Percentiles rank a stretch among this genome's conserved stretches.
Evolutionary conservation across 2,329 filamentous ascomycete genomes (phyloP).

Genomic region (Colletotrichum costaricense): DNA sequence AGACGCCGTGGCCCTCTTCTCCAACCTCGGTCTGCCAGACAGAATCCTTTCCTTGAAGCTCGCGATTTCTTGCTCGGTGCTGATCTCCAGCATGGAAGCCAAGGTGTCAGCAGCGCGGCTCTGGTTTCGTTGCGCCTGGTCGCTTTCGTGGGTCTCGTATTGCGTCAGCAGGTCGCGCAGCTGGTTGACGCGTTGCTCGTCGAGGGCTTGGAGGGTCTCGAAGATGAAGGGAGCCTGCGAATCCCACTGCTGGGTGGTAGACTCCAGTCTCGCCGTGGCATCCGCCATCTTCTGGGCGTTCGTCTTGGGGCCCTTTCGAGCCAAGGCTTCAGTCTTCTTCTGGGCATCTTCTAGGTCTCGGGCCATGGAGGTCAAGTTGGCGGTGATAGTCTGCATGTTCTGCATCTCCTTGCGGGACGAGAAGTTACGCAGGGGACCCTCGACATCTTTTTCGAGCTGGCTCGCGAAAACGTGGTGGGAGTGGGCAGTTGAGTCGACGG

Average conservation of each 20-base stretch:
- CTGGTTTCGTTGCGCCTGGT: slow-evolving; percentile 82
- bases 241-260: slow-evolving; percentile 88
- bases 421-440: slow-evolving; percentile 84
- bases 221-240: slow-evolving; percentile 95
- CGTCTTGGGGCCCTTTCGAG: slow-evolving; percentile 80
- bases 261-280: slow-evolving; percentile 79
- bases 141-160: slow-evolving; percentile 91
- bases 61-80: slow-evolving; percentile 84
- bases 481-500: slow-evolving; percentile 82
- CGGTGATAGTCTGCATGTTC: slow-evolving; percentile 83
- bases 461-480: slow-evolving; percentile 85
- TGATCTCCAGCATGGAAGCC: slow-evolving; percentile 85
- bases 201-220: slow-evolving; percentile 89
- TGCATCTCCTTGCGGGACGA: slow-evolving; percentile 80
- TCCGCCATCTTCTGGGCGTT: slow-evolving; percentile 82
- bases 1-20: slow-evolving; percentile 53
- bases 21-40: slow-evolving; percentile 43
- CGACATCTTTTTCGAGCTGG: slow-evolving; percentile 89
- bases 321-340: slow-evolving; percentile 86
- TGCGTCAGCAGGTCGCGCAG: slow-evolving; percentile 92
- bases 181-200: slow-evolving; percentile 90
- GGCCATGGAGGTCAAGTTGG: slow-evolving; percentile 82
- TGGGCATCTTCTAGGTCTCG: slow-evolving; percentile 87
- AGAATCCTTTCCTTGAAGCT: slow-evolving; percentile 37
- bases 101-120: slow-evolving; percentile 82